Percentiles rank a stretch among this genome's conserved stretches.
phyloP scores from a whole-genome alignment of 2,329 filamentous ascomycete species.

The Chaetomium olivaceum region DNA sequence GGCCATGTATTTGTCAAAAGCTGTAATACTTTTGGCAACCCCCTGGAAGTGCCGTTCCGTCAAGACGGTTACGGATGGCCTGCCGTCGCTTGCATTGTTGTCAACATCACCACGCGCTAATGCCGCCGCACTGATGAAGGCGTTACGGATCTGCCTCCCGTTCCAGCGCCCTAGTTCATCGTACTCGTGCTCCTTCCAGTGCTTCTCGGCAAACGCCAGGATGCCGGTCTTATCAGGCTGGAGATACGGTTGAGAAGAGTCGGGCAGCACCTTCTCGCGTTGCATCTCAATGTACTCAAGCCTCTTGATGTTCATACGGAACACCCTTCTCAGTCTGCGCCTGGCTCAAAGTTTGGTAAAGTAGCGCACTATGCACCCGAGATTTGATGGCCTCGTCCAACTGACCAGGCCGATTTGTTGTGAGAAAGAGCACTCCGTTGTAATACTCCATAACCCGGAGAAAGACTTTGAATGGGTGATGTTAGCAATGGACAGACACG shows the following conservation, averaged over 20 bases:
- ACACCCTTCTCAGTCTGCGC: conserved; percentile 13
- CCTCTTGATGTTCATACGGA: conserved; percentile 15
- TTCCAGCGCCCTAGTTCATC: conserved; percentile 18
- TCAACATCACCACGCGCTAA: conserved; percentile 5
- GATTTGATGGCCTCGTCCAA: conserved; percentile 42
- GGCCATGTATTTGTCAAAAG: conserved; percentile 13
- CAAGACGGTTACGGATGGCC: neutral
- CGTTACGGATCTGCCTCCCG: conserved; percentile 26
- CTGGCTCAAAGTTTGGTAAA: conserved; percentile 15
- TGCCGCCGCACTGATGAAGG: conserved; percentile 12
- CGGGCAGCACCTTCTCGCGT: neutral
- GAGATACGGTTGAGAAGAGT: neutral
- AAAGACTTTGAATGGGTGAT: conserved; percentile 24
- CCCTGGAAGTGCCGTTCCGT: conserved; percentile 7
- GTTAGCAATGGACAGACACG: neutral
- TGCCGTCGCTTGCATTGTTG: neutral
- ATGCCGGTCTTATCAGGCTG: conserved; percentile 29
- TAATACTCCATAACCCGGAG: conserved; percentile 35
- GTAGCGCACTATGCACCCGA: conserved; percentile 23
- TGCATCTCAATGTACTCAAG: conserved; percentile 1
- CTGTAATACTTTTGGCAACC: conserved; percentile 3
- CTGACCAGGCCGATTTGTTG: conserved; percentile 37
- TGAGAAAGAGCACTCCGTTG: conserved; percentile 34
- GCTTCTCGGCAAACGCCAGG: conserved; percentile 33
- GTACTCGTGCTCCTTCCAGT: conserved; percentile 10